Evolutionary conservation across 495 filamentous ascomycete species (phyloP).

Genomic region (Cercophora samala): DNA sequence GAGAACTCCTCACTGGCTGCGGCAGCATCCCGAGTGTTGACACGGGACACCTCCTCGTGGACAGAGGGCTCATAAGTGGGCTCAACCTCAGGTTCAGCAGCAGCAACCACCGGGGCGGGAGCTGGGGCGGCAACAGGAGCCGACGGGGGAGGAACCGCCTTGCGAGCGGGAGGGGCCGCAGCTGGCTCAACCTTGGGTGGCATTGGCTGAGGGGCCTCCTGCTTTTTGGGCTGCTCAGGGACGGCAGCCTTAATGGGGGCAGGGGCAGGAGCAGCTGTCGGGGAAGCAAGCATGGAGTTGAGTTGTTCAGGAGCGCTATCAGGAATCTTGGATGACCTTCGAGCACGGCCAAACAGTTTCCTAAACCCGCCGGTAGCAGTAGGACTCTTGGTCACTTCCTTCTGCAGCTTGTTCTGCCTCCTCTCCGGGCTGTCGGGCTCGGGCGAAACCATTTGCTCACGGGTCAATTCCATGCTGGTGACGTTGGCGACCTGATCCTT

Average conservation of each 20-base stretch:
- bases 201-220: conserved; percentile 24
- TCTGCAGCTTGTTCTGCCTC: conserved; percentile 54
- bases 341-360: conserved; percentile 63
- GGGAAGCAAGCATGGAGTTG: conserved; percentile 32
- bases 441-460: conserved; percentile 44
- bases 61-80: conserved; percentile 50
- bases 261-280: conserved; percentile 25
- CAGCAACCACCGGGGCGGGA: conserved; percentile 24
- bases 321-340: conserved; percentile 51
- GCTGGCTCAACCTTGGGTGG: conserved; percentile 34
- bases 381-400: conserved; percentile 48
- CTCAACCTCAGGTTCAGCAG: conserved; percentile 20
- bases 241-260: conserved; percentile 25
- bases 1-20: conserved; percentile 71
- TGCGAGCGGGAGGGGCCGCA: conserved; percentile 16
- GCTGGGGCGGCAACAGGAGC: conserved; percentile 15
- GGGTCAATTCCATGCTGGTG: conserved; percentile 37
- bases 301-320: conserved; percentile 45
- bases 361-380: conserved; percentile 48
- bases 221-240: conserved; percentile 26
- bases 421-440: conserved; percentile 49
- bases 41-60: conserved; percentile 55
- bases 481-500: conserved; percentile 33
- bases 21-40: conserved; percentile 62
- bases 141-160: conserved; percentile 8